Base-by-base conservation (phyloP, 2,329 filamentous ascomycete genomes). In the Aureobasidium sp. region DNA sequence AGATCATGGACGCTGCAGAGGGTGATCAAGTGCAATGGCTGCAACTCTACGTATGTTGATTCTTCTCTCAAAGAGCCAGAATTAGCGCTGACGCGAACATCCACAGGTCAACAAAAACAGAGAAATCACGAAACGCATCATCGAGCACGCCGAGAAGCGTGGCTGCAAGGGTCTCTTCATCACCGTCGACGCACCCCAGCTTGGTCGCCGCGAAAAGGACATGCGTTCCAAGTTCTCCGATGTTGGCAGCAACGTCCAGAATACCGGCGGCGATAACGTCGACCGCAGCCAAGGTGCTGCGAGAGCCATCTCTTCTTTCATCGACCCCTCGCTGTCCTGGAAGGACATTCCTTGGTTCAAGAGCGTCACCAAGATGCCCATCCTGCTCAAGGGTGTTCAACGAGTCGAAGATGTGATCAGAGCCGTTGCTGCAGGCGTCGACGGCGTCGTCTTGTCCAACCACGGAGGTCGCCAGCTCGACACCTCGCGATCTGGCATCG, bases 141-240 rank as follows among this genome's bases (percentile, higher is more conserved):
- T 99, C 51, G 74, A 93, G 76, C 90, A 97, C 74, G 94, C 94
- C 63, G 94, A 99, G 77, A 79, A 79, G 69, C 87, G 94, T 60
- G 94, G 94, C 29, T 97, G 94, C 81, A 94, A 90, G 75, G 94
- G 88, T 10, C 84, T 99, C 19, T 99, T 99, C 80, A 96, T 99
- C 77, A 99, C 94, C 2, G 94, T 99, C 59, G 94, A 99, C 73
- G 94, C 94, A 57, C 94, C 94, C 6, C 93, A 97, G 74, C 85
- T 99, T 23, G 94, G 94, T 43, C 86, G 94, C 40, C 83, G 94
- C 66, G 94, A 99, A 75, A 99, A 97, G 78, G 94, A 97, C 73
- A 97, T 97, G 94, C 89, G 94, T 40, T 84, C 83, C 65, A 97
- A 97, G 75, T 74, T 74, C 66, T 67, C 65, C 21, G 93, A 96